A percentile compares a stretch with the other conserved stretches of the same genome.
These are phyloP conservation scores for Diaporthe sp. DNA, from an alignment of 2,329 filamentous ascomycete species.

Conservation along the genomic window DNA sequence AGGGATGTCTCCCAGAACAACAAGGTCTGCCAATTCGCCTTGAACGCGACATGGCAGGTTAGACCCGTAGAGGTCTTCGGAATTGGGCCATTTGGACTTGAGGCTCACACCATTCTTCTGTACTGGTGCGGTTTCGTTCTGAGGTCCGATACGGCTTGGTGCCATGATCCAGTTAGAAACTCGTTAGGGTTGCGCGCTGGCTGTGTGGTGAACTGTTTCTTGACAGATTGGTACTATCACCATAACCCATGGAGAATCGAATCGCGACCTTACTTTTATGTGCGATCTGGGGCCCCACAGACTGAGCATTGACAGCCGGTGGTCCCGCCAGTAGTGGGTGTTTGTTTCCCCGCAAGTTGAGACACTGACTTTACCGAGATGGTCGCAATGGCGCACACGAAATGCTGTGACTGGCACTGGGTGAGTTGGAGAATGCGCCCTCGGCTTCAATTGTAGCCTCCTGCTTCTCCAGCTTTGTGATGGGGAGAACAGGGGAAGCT, in stretches of 20 bases:
- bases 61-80: conserved; percentile 40
- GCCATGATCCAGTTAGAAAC: conserved; percentile 1
- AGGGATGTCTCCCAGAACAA: conserved; percentile 48
- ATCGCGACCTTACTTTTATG: background rate
- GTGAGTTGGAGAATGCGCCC: background rate
- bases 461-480: background rate
- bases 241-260: no score
- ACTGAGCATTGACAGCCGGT: conserved; percentile 5
- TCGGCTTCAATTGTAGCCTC: conserved; percentile 11
- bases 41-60: conserved; percentile 40
- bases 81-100: conserved; percentile 31
- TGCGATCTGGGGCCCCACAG: background rate
- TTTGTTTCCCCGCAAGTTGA: conserved; percentile 28
- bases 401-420: background rate
- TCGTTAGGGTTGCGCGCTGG: background rate
- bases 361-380: background rate
- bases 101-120: conserved; percentile 3
- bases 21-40: conserved; percentile 45
- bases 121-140: background rate
- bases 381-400: background rate
- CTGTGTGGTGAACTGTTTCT: background rate
- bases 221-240: no score
- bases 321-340: background rate
- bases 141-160: conserved; percentile 19
- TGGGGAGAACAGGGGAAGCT: background rate